A percentile compares a stretch with the other conserved stretches of the same genome.
phyloP scores from a whole-genome alignment of 768 basidiomycete genomes.

The Naganishia kalamii region DNA sequence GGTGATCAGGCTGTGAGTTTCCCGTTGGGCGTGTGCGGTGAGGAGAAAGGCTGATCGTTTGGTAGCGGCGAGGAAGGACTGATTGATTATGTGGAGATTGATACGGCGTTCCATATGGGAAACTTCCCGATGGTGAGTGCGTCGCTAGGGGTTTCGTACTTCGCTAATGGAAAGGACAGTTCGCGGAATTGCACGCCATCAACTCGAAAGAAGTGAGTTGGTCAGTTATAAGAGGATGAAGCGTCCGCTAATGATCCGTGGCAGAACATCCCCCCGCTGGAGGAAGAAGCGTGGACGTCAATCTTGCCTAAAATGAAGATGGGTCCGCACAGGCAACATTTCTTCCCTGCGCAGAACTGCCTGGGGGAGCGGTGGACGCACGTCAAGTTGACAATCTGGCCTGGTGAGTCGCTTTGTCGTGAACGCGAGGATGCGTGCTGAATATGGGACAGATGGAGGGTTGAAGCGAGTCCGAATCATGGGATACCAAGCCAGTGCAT shows the following conservation, averaged over 20 bases:
- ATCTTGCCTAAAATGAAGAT: constrained; percentile 72
- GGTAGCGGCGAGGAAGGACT: constrained; percentile 65
- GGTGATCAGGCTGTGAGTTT: constrained; percentile 72
- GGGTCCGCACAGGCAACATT: constrained; percentile 83
- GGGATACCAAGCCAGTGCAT: constrained; percentile 53
- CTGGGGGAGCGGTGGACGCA: constrained; percentile 63
- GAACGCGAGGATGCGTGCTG: neutral
- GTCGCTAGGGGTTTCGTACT: neutral
- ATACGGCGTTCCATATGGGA: constrained; percentile 91
- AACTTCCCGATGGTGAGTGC: constrained; percentile 66
- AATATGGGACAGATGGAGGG: constrained; percentile 66
- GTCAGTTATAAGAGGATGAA: too few species aligned
- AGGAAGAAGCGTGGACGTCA: constrained; percentile 60
- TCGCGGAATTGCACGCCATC: constrained; percentile 68
- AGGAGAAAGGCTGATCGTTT: neutral
- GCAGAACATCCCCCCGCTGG: constrained; percentile 34
- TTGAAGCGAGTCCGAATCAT: constrained; percentile 82
- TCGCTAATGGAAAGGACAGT: constrained; percentile 49
- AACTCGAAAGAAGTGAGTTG: constrained; percentile 47
- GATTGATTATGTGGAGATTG: constrained; percentile 73
- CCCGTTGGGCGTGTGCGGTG: constrained; percentile 15
- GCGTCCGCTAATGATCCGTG: too few species aligned
- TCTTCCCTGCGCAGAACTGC: constrained; percentile 67
- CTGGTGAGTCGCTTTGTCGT: constrained; percentile 49
- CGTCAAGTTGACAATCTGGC: constrained; percentile 78